Evolutionary conservation across 306 rosid species (phyloP).

Genomic region (Vigna radiata): DNA sequence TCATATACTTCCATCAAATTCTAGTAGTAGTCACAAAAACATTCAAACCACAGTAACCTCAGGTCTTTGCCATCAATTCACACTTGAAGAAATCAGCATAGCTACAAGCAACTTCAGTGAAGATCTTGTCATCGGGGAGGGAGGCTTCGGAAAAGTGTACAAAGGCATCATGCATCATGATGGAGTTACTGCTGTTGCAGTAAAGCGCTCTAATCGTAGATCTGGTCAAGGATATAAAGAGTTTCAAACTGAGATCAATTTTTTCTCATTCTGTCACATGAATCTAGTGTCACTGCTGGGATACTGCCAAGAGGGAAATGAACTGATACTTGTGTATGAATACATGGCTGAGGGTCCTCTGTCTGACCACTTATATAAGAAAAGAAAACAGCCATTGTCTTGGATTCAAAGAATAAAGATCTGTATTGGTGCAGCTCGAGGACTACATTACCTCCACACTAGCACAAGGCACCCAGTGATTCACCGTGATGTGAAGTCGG

Average conservation of each 20-base stretch:
- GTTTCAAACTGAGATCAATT: conserved; percentile 52
- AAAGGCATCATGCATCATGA: conserved; percentile 44
- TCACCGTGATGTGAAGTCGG: conserved; percentile 64
- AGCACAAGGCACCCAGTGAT: conserved; percentile 51
- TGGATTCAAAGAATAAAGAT: conserved; percentile 59
- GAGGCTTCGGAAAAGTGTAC: conserved; percentile 66
- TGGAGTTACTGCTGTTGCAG: conserved; percentile 41
- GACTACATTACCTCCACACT: conserved; percentile 62
- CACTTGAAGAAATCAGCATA: conserved; percentile 48
- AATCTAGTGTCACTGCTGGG: conserved; percentile 55
- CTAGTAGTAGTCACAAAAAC: background rate
- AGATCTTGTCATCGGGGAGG: conserved; percentile 51
- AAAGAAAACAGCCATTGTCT: conserved; percentile 35
- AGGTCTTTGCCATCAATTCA: conserved; percentile 42
- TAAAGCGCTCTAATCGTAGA: conserved; percentile 53
- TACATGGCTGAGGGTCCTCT: conserved; percentile 58
- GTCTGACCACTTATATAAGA: conserved; percentile 56
- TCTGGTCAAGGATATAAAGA: conserved; percentile 56
- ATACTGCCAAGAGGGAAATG: conserved; percentile 55
- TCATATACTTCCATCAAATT: conserved; percentile 7
- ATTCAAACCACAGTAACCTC: conserved; percentile 38
- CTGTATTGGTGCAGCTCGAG: conserved; percentile 63
- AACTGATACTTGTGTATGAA: conserved; percentile 60
- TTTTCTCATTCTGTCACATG: conserved; percentile 48
- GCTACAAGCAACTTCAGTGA: conserved; percentile 53